Percentiles rank a stretch among this genome's conserved stretches.
phyloP scores from a whole-genome alignment of 164 flowering plant genomes.

The Aristolochia fimbriata region DNA sequence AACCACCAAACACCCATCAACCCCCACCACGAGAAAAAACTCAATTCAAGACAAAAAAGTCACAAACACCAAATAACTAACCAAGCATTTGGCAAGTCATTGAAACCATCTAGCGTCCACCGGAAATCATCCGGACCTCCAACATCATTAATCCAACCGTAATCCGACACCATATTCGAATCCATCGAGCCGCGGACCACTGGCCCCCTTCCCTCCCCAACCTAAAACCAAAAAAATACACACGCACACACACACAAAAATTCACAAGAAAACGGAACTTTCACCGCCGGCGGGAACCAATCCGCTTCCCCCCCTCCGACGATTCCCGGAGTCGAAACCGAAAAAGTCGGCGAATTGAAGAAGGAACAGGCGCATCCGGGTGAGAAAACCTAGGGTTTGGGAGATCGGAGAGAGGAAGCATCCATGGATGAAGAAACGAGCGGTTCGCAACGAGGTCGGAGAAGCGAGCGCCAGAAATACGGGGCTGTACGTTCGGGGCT shows the following conservation, averaged over 20 bases:
- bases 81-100: constrained; percentile 7
- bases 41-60: background rate
- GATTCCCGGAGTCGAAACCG: background rate
- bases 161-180: constrained; percentile 11
- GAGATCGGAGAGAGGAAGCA: too few species aligned
- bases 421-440: too few species aligned
- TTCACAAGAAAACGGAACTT: background rate
- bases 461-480: too few species aligned
- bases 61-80: background rate
- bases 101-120: constrained; percentile 12
- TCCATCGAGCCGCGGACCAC: background rate
- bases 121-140: constrained; percentile 9
- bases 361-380: too few species aligned
- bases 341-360: background rate
- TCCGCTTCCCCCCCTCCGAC: background rate
- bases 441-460: too few species aligned
- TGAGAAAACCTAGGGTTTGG: too few species aligned
- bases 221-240: background rate
- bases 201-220: too few species aligned
- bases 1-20: background rate
- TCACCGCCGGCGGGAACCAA: background rate
- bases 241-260: too few species aligned
- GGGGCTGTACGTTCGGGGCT: too few species aligned
- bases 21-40: background rate
- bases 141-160: constrained; percentile 12